Conservation (phyloP, 306 rosid species). For the Styphnolobium japonicum region DNA sequence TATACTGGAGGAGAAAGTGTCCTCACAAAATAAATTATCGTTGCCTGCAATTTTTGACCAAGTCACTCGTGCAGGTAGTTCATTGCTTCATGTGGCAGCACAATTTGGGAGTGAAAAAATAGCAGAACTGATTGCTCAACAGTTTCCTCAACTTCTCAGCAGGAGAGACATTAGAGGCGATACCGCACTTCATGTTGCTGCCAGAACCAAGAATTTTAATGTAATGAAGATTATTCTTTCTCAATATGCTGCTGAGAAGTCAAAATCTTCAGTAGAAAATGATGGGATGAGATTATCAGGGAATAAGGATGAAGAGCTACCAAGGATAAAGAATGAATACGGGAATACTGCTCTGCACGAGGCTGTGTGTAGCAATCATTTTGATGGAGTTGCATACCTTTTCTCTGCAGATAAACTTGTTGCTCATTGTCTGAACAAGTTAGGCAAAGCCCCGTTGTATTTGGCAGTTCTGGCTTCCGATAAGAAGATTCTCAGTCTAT, state of each 20-base stretch:
- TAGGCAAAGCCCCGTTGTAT: slow-evolving; percentile 10
- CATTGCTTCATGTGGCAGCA: slow-evolving; percentile 31
- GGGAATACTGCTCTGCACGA: slow-evolving; percentile 33
- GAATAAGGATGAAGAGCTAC: neutral
- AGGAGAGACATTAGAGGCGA: neutral
- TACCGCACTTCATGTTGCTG: slow-evolving; percentile 32
- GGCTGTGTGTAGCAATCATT: neutral
- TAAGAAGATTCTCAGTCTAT: neutral
- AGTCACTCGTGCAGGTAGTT: neutral
- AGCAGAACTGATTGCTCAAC: neutral
- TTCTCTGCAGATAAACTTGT: neutral
- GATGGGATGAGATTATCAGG: no score
- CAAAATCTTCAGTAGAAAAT: neutral
- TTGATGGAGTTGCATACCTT: neutral
- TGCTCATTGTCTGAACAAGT: neutral
- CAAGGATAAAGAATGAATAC: neutral
- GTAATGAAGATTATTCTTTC: neutral
- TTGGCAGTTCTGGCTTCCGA: neutral
- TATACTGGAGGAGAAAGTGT: neutral
- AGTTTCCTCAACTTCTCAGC: neutral
- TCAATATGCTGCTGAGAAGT: neutral
- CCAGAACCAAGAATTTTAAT: neutral
- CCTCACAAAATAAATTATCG: neutral
- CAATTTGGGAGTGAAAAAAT: neutral
- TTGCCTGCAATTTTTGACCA: neutral